A percentile compares a stretch with the other conserved stretches of the same genome.
These are phyloP conservation scores for Podospora bellae-mahoneyi DNA, from an alignment of 495 filamentous ascomycete species.

Conservation along the genomic window DNA sequence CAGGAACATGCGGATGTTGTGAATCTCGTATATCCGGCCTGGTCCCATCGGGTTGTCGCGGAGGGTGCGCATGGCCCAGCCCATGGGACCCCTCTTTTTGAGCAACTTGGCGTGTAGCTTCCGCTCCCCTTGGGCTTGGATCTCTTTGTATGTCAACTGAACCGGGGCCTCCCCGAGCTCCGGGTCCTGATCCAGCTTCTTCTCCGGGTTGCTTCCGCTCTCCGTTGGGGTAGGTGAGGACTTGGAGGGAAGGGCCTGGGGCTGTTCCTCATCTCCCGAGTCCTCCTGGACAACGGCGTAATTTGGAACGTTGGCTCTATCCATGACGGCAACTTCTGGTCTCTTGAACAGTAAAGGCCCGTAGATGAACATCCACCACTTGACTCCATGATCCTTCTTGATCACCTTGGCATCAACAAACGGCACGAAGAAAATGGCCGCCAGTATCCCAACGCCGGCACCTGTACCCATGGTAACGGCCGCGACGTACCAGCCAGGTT, in stretches of 20 bases:
- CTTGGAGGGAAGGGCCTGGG: conserved; percentile 13
- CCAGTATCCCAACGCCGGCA: conserved; percentile 49
- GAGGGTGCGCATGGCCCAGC: conserved; percentile 69
- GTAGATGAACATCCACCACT: conserved; percentile 54
- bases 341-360: conserved; percentile 57
- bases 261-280: conserved; percentile 33
- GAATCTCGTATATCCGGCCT: conserved; percentile 62
- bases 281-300: conserved; percentile 58
- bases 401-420: conserved; percentile 59
- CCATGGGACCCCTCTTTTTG: conserved; percentile 57
- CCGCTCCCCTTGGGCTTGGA: conserved; percentile 48
- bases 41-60: conserved; percentile 64
- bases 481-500: conserved; percentile 45
- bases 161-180: conserved; percentile 40
- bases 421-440: conserved; percentile 60
- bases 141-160: conserved; percentile 50
- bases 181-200: conserved; percentile 33
- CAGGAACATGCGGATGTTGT: conserved; percentile 57
- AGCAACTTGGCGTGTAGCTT: conserved; percentile 53
- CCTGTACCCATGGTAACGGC: conserved; percentile 60
- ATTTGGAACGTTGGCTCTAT: conserved; percentile 37
- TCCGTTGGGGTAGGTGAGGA: conserved; percentile 18
- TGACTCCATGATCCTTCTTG: conserved; percentile 54
- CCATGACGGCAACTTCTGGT: conserved; percentile 41
- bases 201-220: conserved; percentile 39